Conservation (phyloP, 148 eudicot species). For the Amaranthus palmeri region DNA sequence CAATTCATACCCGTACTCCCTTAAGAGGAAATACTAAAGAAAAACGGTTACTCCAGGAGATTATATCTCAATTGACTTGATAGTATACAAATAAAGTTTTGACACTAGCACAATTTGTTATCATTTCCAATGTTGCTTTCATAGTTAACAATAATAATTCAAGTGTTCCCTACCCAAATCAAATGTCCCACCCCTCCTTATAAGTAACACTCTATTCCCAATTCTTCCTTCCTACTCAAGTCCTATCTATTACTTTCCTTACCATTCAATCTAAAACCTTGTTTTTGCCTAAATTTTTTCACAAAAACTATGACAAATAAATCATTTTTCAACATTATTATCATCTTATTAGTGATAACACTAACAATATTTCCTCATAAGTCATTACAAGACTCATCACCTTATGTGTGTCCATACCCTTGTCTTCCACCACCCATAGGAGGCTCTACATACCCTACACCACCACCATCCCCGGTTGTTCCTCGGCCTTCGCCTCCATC, state of each 20-base stretch:
- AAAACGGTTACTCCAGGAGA: too few relatives aligned
- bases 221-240: neutral
- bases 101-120: neutral
- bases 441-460: neutral
- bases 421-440: conserved; percentile 31
- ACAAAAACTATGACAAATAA: conserved; percentile 16
- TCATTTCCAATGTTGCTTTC: conserved; percentile 22
- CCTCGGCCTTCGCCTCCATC: conserved; percentile 20
- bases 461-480: conserved; percentile 11
- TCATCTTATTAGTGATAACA: conserved; percentile 4
- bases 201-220: neutral
- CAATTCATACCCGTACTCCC: too few relatives aligned
- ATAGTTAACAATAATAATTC: conserved; percentile 18
- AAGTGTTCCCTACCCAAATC: conserved; percentile 14
- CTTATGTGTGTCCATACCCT: conserved; percentile 38
- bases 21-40: too few relatives aligned
- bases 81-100: conserved; percentile 4
- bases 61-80: too few relatives aligned
- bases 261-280: neutral
- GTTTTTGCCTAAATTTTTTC: neutral
- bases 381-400: conserved; percentile 21
- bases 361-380: conserved; percentile 12
- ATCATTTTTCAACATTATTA: neutral
- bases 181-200: conserved; percentile 11
- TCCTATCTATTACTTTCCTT: conserved; percentile 7